Evolutionary conservation across 108 stramenopile species (phyloP).

Genomic region (Epithemia pelagica): DNA sequence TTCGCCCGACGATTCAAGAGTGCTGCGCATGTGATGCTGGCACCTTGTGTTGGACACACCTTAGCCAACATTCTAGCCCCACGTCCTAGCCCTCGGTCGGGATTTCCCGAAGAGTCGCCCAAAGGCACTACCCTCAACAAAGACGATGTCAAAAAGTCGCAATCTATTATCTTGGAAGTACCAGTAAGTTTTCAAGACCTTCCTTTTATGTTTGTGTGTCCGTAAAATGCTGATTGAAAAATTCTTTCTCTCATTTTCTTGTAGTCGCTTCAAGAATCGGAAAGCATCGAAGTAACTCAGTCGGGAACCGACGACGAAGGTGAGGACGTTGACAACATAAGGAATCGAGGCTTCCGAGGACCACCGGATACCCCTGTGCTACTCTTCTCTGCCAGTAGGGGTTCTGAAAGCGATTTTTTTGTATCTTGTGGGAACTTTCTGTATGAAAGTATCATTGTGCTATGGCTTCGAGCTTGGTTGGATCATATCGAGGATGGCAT

Average conservation of each 20-base stretch:
- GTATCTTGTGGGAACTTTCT: slow-evolving; percentile 17
- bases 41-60: slow-evolving; percentile 52
- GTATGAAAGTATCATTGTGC: slow-evolving; percentile 42
- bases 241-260: not conserved
- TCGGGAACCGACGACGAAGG: slow-evolving; percentile 3
- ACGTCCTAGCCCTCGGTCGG: slow-evolving; percentile 25
- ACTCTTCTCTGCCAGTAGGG: not conserved
- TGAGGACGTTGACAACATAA: not conserved
- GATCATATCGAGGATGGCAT: slow-evolving; percentile 9
- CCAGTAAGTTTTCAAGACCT: slow-evolving; percentile 3
- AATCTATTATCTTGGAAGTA: not conserved
- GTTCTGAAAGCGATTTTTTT: not conserved
- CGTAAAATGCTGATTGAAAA: too few species aligned
- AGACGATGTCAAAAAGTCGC: slow-evolving; percentile 2
- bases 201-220: too few species aligned
- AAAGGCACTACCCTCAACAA: not conserved
- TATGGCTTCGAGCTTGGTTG: slow-evolving; percentile 38
- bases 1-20: slow-evolving; percentile 63
- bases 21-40: slow-evolving; percentile 74
- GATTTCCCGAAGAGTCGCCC: slow-evolving; percentile 22
- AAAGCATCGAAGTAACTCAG: not conserved
- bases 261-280: not conserved
- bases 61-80: slow-evolving; percentile 4
- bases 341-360: not conserved
- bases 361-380: not conserved